Percentiles rank a stretch among this genome's conserved stretches.
Conservation (phyloP, 2,329 filamentous ascomycete genomes). For the Boeremia exigua region DNA sequence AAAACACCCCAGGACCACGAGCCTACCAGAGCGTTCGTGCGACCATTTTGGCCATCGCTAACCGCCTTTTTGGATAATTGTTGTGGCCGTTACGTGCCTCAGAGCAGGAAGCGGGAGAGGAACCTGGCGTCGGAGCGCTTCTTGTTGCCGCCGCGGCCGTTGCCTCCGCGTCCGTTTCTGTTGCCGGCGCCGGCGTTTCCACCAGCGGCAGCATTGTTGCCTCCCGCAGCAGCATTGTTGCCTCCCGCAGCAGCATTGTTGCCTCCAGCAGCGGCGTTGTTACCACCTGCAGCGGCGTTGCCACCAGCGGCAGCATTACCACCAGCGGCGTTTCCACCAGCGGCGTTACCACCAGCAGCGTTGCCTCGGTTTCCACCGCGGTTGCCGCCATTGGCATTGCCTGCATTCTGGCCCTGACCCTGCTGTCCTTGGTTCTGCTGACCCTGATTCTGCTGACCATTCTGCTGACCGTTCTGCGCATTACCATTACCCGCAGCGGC, state of each 20-base stretch:
- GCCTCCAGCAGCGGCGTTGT: neutral
- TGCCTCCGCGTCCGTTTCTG: conserved; percentile 16
- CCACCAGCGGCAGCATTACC: conserved; percentile 8
- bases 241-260: neutral
- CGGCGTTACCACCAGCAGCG: neutral
- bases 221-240: neutral
- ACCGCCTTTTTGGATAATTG: neutral
- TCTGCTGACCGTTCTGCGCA: conserved; percentile 5
- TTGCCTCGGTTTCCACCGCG: conserved; percentile 18
- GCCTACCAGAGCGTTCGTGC: conserved; percentile 9
- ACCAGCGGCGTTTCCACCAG: conserved; percentile 13
- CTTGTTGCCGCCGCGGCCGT: conserved; percentile 17
- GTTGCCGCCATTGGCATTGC: conserved; percentile 10
- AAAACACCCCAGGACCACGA: neutral
- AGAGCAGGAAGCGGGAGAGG: conserved; percentile 8
- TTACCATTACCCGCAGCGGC: conserved; percentile 1
- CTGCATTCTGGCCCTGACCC: conserved; percentile 7
- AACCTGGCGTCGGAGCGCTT: conserved; percentile 10
- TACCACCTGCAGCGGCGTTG: neutral
- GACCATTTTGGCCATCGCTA: neutral
- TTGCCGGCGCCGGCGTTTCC: neutral
- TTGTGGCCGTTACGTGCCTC: neutral
- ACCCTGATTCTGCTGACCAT: conserved; percentile 11
- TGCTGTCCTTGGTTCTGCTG: neutral
- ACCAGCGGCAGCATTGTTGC: neutral